Conservation (phyloP, 2,329 filamentous ascomycete genomes). For the Paecilomyces fulvus region DNA sequence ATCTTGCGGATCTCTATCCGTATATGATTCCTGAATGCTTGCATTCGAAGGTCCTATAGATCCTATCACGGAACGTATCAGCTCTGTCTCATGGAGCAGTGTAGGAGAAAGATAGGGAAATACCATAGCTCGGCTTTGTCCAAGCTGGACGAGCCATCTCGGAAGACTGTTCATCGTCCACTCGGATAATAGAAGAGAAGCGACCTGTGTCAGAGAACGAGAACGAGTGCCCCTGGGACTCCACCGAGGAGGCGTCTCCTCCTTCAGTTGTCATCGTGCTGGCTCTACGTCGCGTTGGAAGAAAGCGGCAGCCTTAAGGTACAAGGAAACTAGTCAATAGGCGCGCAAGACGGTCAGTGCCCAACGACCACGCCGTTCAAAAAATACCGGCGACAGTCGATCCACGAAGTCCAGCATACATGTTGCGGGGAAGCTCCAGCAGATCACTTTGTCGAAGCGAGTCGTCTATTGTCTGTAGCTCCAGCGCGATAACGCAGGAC, state of each 20-base stretch:
- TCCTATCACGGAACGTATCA: background rate
- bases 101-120: background rate
- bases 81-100: background rate
- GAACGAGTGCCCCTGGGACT: constrained; percentile 1
- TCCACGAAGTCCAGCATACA: background rate
- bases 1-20: constrained; percentile 20
- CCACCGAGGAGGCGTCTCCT: constrained; percentile 5
- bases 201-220: constrained; percentile 2
- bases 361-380: background rate
- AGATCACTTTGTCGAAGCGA: background rate
- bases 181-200: constrained; percentile 4
- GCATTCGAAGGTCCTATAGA: constrained; percentile 10
- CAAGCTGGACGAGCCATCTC: constrained; percentile 3
- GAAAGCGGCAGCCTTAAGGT: background rate
- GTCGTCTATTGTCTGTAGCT: background rate
- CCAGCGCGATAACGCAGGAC: background rate
- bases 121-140: background rate
- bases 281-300: background rate
- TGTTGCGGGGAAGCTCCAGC: background rate
- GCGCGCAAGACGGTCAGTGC: background rate
- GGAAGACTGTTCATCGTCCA: constrained; percentile 3
- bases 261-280: constrained; percentile 11
- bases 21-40: constrained; percentile 1
- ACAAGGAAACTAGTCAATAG: background rate
- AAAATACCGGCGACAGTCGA: background rate